Percentiles rank a stretch among this genome's conserved stretches.
These are phyloP conservation scores for Bimuria novae-zelandiae DNA, from an alignment of 2,329 filamentous ascomycete species.

Conservation along the genomic window DNA sequence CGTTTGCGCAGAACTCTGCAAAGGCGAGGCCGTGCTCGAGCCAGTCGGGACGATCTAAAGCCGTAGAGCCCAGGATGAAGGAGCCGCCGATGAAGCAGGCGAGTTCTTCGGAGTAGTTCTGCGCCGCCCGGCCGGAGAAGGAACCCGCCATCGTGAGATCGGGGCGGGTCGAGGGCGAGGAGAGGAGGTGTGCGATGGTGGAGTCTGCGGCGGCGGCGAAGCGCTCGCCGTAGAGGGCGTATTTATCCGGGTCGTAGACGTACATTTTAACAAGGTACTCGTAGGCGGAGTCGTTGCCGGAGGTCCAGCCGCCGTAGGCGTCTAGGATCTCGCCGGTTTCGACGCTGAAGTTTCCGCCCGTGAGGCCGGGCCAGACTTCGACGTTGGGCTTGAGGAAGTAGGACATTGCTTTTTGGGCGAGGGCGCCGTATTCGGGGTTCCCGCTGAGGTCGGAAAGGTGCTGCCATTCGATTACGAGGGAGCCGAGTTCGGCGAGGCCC, in stretches of 20 bases:
- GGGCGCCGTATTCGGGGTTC: conserved; percentile 63
- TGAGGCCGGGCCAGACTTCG: conserved; percentile 34
- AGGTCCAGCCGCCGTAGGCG: conserved; percentile 36
- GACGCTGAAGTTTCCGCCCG: conserved; percentile 32
- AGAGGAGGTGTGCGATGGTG: conserved; percentile 35
- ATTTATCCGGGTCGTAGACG: conserved; percentile 33
- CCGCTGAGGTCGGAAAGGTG: conserved; percentile 74
- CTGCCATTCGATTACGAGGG: conserved; percentile 79
- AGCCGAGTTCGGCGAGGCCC: conserved; percentile 73
- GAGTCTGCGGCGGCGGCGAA: conserved; percentile 35
- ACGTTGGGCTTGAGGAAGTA: conserved; percentile 67
- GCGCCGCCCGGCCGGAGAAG: conserved; percentile 21
- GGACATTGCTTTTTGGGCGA: conserved; percentile 68
- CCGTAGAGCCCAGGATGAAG: conserved; percentile 40
- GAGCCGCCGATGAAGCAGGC: conserved; percentile 40
- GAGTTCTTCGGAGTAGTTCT: conserved; percentile 29
- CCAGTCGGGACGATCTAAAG: conserved; percentile 27
- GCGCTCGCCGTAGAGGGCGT: conserved; percentile 29
- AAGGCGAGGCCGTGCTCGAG: conserved; percentile 36
- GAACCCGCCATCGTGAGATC: conserved; percentile 35
- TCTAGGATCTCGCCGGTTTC: conserved; percentile 29
- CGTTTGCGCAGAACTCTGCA: conserved; percentile 25
- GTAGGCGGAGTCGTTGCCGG: conserved; percentile 37
- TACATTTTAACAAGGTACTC: conserved; percentile 44
- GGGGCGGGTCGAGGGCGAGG: conserved; percentile 32